Evolutionary conservation across 768 basidiomycete genomes (phyloP).

Genomic region (Suillus fuscotomentosus): DNA sequence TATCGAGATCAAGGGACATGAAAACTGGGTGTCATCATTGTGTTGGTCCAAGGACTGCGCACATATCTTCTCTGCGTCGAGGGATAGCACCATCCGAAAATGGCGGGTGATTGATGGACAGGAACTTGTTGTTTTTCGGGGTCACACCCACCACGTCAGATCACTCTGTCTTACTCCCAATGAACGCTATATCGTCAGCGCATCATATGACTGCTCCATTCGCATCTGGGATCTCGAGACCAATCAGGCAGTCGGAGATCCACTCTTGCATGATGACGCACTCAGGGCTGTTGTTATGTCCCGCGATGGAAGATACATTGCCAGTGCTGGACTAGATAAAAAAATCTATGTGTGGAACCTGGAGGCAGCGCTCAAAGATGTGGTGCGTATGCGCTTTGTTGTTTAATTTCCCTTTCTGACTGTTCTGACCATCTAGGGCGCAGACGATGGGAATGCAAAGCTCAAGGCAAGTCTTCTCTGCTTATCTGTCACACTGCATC

Average conservation of each 20-base stretch:
- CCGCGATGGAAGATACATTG: slow-evolving; percentile 73
- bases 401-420: not conserved
- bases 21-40: accelerated
- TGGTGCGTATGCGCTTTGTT: too few species aligned
- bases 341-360: slow-evolving; percentile 79
- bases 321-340: slow-evolving; percentile 78
- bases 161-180: not conserved
- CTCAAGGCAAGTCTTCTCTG: not conserved
- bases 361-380: slow-evolving; percentile 25
- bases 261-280: slow-evolving; percentile 76
- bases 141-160: not conserved
- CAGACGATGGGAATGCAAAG: not conserved
- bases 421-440: too few species aligned
- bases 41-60: not conserved
- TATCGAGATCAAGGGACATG: not conserved
- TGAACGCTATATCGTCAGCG: not conserved
- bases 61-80: not conserved
- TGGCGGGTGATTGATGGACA: not conserved
- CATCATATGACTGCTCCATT: not conserved
- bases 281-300: slow-evolving; percentile 76
- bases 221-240: not conserved
- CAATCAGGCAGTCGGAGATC: slow-evolving; percentile 18
- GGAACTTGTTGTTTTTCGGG: not conserved
- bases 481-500: too few species aligned
- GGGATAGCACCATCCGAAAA: not conserved